These are phyloP conservation scores for Plantago ovata DNA, from an alignment of 257 asterid genomes.

Conservation along the genomic window DNA sequence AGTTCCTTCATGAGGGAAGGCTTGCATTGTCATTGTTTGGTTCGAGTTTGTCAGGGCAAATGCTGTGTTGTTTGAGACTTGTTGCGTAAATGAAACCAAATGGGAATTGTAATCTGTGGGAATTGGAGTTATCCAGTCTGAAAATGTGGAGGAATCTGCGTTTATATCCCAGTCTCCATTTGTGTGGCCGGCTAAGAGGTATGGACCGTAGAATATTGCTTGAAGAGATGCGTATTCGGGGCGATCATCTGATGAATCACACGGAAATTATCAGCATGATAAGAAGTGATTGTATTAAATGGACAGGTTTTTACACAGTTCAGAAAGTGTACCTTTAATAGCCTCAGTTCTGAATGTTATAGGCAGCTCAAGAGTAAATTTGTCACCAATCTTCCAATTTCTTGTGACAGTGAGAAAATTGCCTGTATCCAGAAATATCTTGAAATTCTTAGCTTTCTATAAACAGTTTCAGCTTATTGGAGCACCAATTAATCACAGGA, in stretches of 20 bases:
- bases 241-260: constrained; percentile 55
- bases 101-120: constrained; percentile 44
- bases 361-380: constrained; percentile 59
- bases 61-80: constrained; percentile 23
- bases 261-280: constrained; percentile 13
- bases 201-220: constrained; percentile 85
- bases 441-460: neutral
- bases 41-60: constrained; percentile 40
- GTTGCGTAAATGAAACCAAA: constrained; percentile 61
- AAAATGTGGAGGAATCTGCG: constrained; percentile 34
- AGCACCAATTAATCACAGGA: neutral
- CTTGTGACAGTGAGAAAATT: constrained; percentile 45
- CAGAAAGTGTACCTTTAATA: constrained; percentile 48
- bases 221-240: constrained; percentile 55
- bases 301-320: neutral
- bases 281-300: neutral
- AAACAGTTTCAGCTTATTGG: neutral
- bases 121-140: constrained; percentile 58
- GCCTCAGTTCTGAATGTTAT: constrained; percentile 65
- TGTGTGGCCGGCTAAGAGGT: constrained; percentile 78
- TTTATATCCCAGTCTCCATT: constrained; percentile 64
- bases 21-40: constrained; percentile 40
- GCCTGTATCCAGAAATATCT: constrained; percentile 41
- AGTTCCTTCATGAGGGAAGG: constrained; percentile 52
- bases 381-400: constrained; percentile 63